Evolutionary conservation across 2,329 filamentous ascomycete species (phyloP).

Genomic region (Orbilia blumenaviensis): DNA sequence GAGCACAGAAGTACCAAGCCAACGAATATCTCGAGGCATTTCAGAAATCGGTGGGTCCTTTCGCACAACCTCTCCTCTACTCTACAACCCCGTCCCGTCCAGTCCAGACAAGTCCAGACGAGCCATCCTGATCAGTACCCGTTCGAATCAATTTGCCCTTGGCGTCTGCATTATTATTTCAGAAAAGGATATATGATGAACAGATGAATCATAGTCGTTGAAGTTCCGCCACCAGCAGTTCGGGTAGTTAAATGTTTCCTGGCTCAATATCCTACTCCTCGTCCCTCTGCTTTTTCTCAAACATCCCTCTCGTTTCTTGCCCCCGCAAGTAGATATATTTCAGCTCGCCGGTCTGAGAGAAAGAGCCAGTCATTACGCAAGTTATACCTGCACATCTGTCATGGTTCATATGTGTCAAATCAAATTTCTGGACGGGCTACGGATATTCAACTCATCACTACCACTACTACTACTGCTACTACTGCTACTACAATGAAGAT

Average conservation of each 20-base stretch:
- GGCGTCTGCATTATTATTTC: constrained; percentile 45
- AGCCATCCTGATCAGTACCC: constrained; percentile 51
- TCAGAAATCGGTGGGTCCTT: constrained; percentile 87
- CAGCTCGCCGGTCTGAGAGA: constrained; percentile 28
- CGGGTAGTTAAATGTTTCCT: constrained; percentile 46
- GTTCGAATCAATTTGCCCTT: constrained; percentile 45
- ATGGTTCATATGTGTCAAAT: constrained; percentile 34
- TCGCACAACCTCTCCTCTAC: constrained; percentile 54
- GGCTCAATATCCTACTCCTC: constrained; percentile 41
- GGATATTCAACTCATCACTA: constrained; percentile 35
- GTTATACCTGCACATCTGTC: constrained; percentile 33
- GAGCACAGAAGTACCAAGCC: constrained; percentile 84
- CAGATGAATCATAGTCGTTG: constrained; percentile 36
- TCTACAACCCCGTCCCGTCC: constrained; percentile 51
- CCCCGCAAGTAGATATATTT: constrained; percentile 30
- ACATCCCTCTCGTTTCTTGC: constrained; percentile 22
- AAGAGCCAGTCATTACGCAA: constrained; percentile 33
- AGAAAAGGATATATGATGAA: constrained; percentile 41
- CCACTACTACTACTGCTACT: background rate
- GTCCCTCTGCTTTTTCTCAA: constrained; percentile 36
- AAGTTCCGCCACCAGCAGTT: constrained; percentile 45
- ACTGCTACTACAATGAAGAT: constrained; percentile 35
- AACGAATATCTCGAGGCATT: constrained; percentile 92
- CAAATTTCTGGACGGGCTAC: constrained; percentile 51
- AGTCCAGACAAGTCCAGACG: constrained; percentile 35